phyloP scores from a whole-genome alignment of 371 early-diverging fungal species.

The Mortierella sp. region DNA sequence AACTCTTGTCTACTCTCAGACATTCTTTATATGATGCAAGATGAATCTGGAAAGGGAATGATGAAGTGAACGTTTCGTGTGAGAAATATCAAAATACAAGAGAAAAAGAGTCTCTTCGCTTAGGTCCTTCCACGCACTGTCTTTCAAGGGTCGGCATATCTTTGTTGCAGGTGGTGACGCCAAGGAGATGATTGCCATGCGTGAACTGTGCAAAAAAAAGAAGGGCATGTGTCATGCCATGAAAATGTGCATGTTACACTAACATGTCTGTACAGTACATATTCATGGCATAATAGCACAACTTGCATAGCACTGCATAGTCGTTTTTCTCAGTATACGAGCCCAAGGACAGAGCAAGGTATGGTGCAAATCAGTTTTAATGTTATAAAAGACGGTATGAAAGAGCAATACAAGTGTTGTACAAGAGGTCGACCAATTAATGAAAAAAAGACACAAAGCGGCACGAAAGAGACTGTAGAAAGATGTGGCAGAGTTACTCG shows the following conservation, averaged over 20 bases:
- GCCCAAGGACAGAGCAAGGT: no score
- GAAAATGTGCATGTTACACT: no score
- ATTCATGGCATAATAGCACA: no score
- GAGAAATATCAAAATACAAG: neutral
- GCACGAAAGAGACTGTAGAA: conserved; percentile 7
- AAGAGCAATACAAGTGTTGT: conserved; percentile 40
- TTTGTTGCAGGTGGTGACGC: conserved; percentile 12
- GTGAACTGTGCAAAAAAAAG: no score
- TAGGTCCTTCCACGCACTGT: no score
- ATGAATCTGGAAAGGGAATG: conserved; percentile 11
- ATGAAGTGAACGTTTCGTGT: neutral
- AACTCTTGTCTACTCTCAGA: conserved; percentile 88
- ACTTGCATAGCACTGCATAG: no score
- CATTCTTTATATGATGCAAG: conserved; percentile 60
- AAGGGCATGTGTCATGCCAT: no score
- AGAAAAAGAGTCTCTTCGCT: no score
- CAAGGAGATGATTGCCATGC: conserved; percentile 14
- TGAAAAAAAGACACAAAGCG: conserved; percentile 4
- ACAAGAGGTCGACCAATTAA: conserved; percentile 34
- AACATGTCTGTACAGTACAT: no score
- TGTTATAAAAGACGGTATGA: conserved; percentile 15
- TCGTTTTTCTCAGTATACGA: no score
- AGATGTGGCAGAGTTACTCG: conserved; percentile 1
- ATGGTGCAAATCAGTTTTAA: conserved; percentile 1
- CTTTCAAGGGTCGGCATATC: neutral